Evolutionary conservation across 1,284 basidiomycete species (phyloP), one percentile per base, ranked within the genome.

Genomic region (Peniophora sp.): DNA sequence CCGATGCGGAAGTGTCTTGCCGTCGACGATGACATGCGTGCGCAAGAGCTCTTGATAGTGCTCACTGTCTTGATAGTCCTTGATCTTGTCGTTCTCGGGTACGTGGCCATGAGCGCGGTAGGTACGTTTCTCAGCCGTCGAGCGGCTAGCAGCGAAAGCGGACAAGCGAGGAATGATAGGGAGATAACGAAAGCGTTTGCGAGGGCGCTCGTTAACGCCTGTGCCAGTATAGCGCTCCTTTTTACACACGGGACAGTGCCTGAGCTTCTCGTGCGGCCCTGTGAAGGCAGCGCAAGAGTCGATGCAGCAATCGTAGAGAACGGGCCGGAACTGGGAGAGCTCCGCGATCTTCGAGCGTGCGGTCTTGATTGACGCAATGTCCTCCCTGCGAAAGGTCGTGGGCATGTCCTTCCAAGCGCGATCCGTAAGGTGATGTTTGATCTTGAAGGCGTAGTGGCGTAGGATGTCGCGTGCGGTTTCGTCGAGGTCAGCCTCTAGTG

Each of bases 11-110:
- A 53, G 54, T 9, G 23, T 45, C 47, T 54, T 48, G 43, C 34
- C 57, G 34, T 52, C 53, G 41, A 58, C 51, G 12, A 43, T 17
- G 12, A 65, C 52, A 11, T 52, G 35, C 47, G 53, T 54, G 3
- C 22, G 41, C 3, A 50, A 49, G 1, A 60, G 53, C 8, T 45
- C 36, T 23, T 48, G 52, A 45, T 63, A 63, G 49, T 50, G 27
- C n/a, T 36, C 16, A 9, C 53, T 27, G 50, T 65, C 59, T 44
- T 63, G 61, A 47, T 61, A 50, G 48, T 66, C 57, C 16, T 24
- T 47, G 6, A 61, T 57, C 16, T 43, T 36, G 1, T 53, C 57
- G 2, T 35, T n/a, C 9, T 51, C 41, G 23, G 56, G 47, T 3
- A 20, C 25, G 49, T 56, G 56, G 3, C 55, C 27, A 32, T 32